Evolutionary conservation across 306 rosid genomes (phyloP), one percentile per base, ranked within the genome.

Genomic region (Prunus fruticosa): DNA sequence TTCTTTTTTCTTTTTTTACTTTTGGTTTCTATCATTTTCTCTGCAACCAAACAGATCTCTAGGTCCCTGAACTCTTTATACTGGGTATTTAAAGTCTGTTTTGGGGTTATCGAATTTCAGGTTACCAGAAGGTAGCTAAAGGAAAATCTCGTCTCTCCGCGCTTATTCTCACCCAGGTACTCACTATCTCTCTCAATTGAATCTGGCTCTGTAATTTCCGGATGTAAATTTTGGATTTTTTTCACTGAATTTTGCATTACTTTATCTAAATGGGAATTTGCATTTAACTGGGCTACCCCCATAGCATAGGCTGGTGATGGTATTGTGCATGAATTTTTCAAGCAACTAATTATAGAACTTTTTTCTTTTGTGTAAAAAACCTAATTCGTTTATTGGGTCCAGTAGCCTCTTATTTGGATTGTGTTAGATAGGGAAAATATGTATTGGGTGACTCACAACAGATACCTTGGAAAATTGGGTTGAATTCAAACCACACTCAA

Each of bases 101-200:
- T 8, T 23, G 46, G 43, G 16, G 12, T 25, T 20, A 23, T 79
- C 32, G 56, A 30, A 78, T 76, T 82, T 54, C 72, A 94, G 95
- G 97, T 79, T 94, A 91, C 85, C 97, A 90, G 73, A 82, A 73
- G 83, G 97, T 91, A 66, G 98, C 97, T 66, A 72, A 86, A 82
- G 97, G 91, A 57, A 91, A 87, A 76, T 83, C 88, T 43, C 84
- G 80, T 25, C 91, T 93, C 69, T 67, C 75, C 45, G 11, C 71
- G 14, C 86, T 87, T 64, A 78, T 90, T 72, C 22, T 79, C 25
- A 28, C 68, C 72, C 96, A 90, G 97, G 98, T 93, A 78, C 67
- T 28, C 61, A 27, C 8, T 47, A 3, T 69, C 43, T 20, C 76
- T 38, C 22, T 22, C 11, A 6, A 16, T n/a, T 41, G 34, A 60